These are phyloP conservation scores for Chalciporus chontae DNA, from an alignment of 768 basidiomycete species.

Conservation along the genomic window DNA sequence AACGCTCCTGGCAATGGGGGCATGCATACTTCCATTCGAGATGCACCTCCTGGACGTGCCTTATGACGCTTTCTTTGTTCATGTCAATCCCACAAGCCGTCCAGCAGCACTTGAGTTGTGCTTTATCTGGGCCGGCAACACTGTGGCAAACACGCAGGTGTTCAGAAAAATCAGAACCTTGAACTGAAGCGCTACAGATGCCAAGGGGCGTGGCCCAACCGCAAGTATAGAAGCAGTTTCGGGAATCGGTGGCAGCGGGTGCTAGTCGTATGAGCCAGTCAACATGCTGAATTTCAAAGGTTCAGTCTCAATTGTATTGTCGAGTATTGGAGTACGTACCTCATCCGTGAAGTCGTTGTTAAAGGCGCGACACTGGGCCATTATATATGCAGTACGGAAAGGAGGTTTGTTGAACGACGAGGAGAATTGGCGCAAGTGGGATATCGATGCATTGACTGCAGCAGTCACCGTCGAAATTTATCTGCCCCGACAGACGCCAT, in stretches of 20 bases:
- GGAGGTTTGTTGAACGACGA: not conserved
- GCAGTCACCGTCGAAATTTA: slow-evolving; percentile 16
- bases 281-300: slow-evolving; percentile 6
- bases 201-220: slow-evolving; percentile 6
- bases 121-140: slow-evolving; percentile 15
- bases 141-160: slow-evolving; percentile 23
- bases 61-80: slow-evolving; percentile 27
- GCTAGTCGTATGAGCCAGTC: not conserved
- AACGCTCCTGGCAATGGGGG: slow-evolving; percentile 16
- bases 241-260: not conserved
- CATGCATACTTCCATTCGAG: slow-evolving; percentile 17
- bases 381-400: not conserved
- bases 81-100: slow-evolving; percentile 12
- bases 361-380: not conserved
- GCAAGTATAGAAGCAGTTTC: slow-evolving; percentile 11
- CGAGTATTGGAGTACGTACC: slow-evolving; percentile 4
- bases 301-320: not conserved
- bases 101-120: slow-evolving; percentile 16
- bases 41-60: slow-evolving; percentile 27
- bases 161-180: slow-evolving; percentile 9
- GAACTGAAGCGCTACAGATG: slow-evolving; percentile 7
- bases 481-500: slow-evolving; percentile 5
- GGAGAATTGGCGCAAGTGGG: slow-evolving; percentile 1
- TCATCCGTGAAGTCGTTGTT: slow-evolving; percentile 7
- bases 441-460: slow-evolving; percentile 5